Base-by-base conservation (phyloP, 805 yeast species). In the Monosporozyma servazzii region DNA sequence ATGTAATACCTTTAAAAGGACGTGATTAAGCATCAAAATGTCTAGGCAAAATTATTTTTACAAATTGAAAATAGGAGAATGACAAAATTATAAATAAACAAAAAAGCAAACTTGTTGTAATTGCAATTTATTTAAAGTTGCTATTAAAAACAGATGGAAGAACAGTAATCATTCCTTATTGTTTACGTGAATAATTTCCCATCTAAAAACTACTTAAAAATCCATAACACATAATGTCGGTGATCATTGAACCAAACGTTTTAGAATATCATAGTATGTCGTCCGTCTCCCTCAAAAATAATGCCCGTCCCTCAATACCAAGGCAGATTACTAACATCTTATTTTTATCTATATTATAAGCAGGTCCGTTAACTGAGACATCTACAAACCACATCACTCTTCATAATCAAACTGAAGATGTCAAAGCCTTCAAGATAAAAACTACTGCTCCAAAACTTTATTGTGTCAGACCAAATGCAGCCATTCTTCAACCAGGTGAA, bases 361-460 rank as follows among this genome's bases (percentile, higher is more conserved):
- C 58, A 84, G 95, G 89, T 55, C 88, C 95, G 43, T 82, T 88
- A 66, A 78, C 84, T 58, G 75, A 77, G 58, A 81, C 85, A 57
- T 77, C 84, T 44, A 84, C 91, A 18, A 84, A 82, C 64, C 64
- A 62, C 49, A 68, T 71, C 56, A 75, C 67, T 44, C 67, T 76
- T 54, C 67, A 74, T 45, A 85, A 86, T 67, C 81, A 80, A 59
- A 72, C 83, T 37, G 70, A 79, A 15, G 73, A 74, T 50, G 71
- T 79, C 36, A 74, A 82, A 43, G 96, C 96, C 27, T 93, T 88
- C 77, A 93, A 93, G 73, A 96, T 93, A 64, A 93, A 91, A 73
- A 91, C 99, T 46, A 93, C 99, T 6, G 97, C 98, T 8, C 99
- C 99, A 55, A 89, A 87, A 68, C 75, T 88, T 68, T 84, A 90